Percentiles rank a stretch among this genome's conserved stretches.
These are phyloP conservation scores for Aspergillus steynii DNA, from an alignment of 495 filamentous ascomycete genomes.

Conservation along the genomic window DNA sequence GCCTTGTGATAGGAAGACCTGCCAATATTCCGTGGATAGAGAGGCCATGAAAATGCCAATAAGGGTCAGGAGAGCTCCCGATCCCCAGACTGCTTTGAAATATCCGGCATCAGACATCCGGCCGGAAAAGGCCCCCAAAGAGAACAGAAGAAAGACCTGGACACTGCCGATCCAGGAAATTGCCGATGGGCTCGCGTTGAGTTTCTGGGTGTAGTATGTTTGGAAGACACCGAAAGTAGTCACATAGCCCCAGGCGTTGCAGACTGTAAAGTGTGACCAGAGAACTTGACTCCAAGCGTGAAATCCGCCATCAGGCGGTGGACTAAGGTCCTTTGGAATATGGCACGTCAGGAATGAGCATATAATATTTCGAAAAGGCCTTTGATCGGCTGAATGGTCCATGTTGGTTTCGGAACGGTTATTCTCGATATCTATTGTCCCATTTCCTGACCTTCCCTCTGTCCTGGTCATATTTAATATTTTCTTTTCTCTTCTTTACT, in stretches of 20 bases:
- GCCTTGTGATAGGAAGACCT: conserved; percentile 73
- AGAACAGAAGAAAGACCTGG: conserved; percentile 35
- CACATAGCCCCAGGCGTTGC: conserved; percentile 66
- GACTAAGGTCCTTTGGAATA: background rate
- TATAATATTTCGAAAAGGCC: too few species aligned
- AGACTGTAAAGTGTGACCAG: conserved; percentile 56
- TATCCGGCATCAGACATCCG: conserved; percentile 60
- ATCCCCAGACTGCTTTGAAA: conserved; percentile 51
- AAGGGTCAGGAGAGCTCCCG: conserved; percentile 53
- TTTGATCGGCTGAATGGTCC: too few species aligned
- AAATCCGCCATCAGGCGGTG: conserved; percentile 40
- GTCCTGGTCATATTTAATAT: too few species aligned
- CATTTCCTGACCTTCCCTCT: too few species aligned
- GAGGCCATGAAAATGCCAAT: conserved; percentile 67
- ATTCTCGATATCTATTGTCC: too few species aligned
- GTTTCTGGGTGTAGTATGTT: conserved; percentile 56
- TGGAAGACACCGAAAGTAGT: conserved; percentile 72
- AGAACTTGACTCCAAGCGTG: conserved; percentile 60
- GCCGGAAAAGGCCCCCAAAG: conserved; percentile 46
- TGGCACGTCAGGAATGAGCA: too few species aligned
- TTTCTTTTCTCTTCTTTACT: too few species aligned
- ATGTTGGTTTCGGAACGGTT: too few species aligned
- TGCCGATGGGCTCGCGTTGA: conserved; percentile 45
- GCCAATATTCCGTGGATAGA: conserved; percentile 55
- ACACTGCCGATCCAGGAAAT: conserved; percentile 61